Evolutionary conservation across 73 alveolate genomes (phyloP), one percentile per base, ranked within the genome.

Genomic region (Vitrella brassicaformis): DNA sequence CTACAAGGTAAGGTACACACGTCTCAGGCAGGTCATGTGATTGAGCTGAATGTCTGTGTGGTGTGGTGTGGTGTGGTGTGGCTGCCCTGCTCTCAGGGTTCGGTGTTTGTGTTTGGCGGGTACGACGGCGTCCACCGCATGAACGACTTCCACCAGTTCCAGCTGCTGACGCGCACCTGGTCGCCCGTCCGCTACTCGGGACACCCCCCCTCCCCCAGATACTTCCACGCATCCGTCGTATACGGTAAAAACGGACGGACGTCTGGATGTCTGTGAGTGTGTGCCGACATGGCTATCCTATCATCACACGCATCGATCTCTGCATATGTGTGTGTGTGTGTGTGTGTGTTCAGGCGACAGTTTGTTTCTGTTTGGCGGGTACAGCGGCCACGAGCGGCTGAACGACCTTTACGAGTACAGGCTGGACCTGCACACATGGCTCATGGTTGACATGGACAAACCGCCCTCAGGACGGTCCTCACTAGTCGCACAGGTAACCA

Each of bases 351-450:
- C 89, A 71, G 97, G 94, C 46, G 94, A 89, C 78, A 84, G 89
- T 30, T 74, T 91, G 88, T 91, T 89, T 71, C 87, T 91, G 39
- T 91, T 91, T 71, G 97, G 97, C 26, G 97, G 97, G 27, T 91
- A 91, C 78, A 89, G 90, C 66, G 97, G 97, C 64, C 87, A 79
- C 72, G 94, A 88, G 68, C 64, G 86, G 28, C 67, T 27, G 29
- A 82, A 84, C 47, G 90, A 84, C 68, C 80, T 85, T 65, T 89
- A 81, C 73, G 70, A 85, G 67, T 89, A 70, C 71, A 81, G 80
- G 47, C 85, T 89, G 67, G 56, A 39, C 56, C 56, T 39, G 56
- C 4, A 14, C 14, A 39, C 56, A 4, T 39, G 56, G 56, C 14
- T 39, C 56, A 4, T 39, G 4, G 56, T 39, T 27, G 85, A 68